phyloP scores from a whole-genome alignment of 2,329 filamentous ascomycete genomes.

The Colletotrichum spaethianum region DNA sequence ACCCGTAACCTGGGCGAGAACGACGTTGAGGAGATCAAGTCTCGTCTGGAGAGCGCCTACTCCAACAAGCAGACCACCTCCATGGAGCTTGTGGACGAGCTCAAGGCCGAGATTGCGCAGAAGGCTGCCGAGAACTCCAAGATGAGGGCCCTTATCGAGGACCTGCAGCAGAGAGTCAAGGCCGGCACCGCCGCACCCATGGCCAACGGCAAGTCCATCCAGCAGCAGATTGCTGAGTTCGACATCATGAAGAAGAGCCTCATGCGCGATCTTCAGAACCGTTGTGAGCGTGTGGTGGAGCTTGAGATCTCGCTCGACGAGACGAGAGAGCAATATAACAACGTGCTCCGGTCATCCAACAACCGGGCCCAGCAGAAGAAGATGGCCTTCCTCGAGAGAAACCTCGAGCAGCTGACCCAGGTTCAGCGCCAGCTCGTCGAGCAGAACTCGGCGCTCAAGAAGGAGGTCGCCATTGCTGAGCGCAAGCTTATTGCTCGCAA shows the following conservation, averaged over 20 bases:
- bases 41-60: constrained; percentile 82
- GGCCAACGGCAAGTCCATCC: constrained; percentile 89
- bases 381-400: constrained; percentile 99
- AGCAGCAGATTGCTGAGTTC: constrained; percentile 98
- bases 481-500: constrained; percentile 96
- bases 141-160: constrained; percentile 85
- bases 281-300: constrained; percentile 97
- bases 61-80: constrained; percentile 81
- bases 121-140: constrained; percentile 87
- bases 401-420: constrained; percentile 96
- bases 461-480: constrained; percentile 98
- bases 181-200: constrained; percentile 71
- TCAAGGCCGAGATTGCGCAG: constrained; percentile 81
- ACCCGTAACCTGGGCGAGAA: constrained; percentile 82
- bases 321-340: constrained; percentile 99
- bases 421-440: constrained; percentile 98
- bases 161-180: constrained; percentile 82
- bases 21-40: constrained; percentile 89
- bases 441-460: constrained; percentile 97
- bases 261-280: constrained; percentile 98
- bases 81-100: constrained; percentile 79
- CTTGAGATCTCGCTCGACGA: constrained; percentile 98
- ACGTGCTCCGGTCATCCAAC: constrained; percentile 95
- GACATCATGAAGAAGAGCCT: constrained; percentile 99
- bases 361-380: constrained; percentile 99